phyloP scores from a whole-genome alignment of 2,329 filamentous ascomycete genomes.

The Lecanosticta acicola region DNA sequence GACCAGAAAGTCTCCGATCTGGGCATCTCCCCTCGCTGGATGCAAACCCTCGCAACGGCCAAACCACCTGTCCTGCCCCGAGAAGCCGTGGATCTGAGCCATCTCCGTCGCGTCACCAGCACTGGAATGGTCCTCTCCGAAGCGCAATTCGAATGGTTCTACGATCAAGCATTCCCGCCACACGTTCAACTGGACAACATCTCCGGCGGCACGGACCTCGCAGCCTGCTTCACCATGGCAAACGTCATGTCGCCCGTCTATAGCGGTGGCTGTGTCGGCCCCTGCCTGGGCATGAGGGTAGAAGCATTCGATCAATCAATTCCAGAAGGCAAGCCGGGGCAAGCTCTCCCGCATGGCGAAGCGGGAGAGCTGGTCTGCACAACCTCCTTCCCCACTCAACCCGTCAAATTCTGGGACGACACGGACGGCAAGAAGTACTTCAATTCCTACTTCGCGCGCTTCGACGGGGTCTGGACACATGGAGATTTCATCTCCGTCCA shows the following conservation, averaged over 20 bases:
- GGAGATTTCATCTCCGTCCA: conserved; percentile 73
- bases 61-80: conserved; percentile 53
- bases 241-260: conserved; percentile 66
- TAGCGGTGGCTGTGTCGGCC: conserved; percentile 52
- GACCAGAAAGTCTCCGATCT: conserved; percentile 64
- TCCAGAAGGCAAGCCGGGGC: conserved; percentile 41
- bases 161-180: conserved; percentile 64
- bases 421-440: conserved; percentile 39
- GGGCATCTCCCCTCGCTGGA: conserved; percentile 70
- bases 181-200: conserved; percentile 66
- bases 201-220: conserved; percentile 72
- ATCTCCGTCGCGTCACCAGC: conserved; percentile 57
- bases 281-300: conserved; percentile 49
- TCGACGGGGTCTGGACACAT: conserved; percentile 67
- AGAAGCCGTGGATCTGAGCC: conserved; percentile 57
- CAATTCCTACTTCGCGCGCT: conserved; percentile 43
- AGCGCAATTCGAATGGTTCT: conserved; percentile 73
- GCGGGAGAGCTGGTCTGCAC: conserved; percentile 70
- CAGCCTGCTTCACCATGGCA: conserved; percentile 57
- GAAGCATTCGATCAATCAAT: conserved; percentile 55
- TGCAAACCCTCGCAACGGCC: conserved; percentile 65
- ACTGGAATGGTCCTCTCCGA: conserved; percentile 81
- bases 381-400: conserved; percentile 68
- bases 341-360: conserved; percentile 55
- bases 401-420: conserved; percentile 48